phyloP scores from a whole-genome alignment of 2,329 filamentous ascomycete species.

The Stagonosporopsis chrysanthemi region DNA sequence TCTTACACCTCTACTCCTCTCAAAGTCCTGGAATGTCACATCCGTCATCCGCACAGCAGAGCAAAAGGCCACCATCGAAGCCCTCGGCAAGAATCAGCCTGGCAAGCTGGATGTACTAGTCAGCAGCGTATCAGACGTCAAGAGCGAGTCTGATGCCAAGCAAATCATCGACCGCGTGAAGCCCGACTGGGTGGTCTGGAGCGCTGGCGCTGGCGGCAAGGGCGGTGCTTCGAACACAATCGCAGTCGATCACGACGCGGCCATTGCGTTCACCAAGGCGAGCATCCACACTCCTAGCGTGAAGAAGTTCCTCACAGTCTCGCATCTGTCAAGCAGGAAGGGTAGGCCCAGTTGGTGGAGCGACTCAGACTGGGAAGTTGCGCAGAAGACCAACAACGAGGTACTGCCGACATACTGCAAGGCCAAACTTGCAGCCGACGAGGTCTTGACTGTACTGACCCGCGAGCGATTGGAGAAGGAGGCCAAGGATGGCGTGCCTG shows the following conservation, averaged over 20 bases:
- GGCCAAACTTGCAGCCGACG: slow-evolving; percentile 64
- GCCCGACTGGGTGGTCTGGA: slow-evolving; percentile 73
- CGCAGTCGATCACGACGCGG: slow-evolving; percentile 63
- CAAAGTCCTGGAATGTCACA: slow-evolving; percentile 77
- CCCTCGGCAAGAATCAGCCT: slow-evolving; percentile 64
- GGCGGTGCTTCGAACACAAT: slow-evolving; percentile 59
- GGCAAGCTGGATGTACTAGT: slow-evolving; percentile 75
- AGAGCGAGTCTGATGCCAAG: slow-evolving; percentile 67
- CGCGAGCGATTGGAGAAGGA: slow-evolving; percentile 42
- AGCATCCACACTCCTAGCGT: slow-evolving; percentile 55
- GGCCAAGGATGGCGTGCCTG: slow-evolving; percentile 33
- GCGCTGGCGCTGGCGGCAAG: slow-evolving; percentile 67
- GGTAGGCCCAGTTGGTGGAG: slow-evolving; percentile 60
- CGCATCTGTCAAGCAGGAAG: slow-evolving; percentile 60
- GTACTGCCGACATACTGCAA: slow-evolving; percentile 60
- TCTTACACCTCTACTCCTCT: slow-evolving; percentile 77
- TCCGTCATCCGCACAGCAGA: slow-evolving; percentile 77
- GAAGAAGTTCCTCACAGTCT: slow-evolving; percentile 64
- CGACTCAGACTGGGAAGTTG: slow-evolving; percentile 55
- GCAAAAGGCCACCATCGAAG: slow-evolving; percentile 70
- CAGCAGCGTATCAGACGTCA: slow-evolving; percentile 74
- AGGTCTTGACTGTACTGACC: slow-evolving; percentile 59
- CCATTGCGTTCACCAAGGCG: slow-evolving; percentile 61
- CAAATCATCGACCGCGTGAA: slow-evolving; percentile 67
- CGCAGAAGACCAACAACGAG: slow-evolving; percentile 58